Conservation (phyloP, 2,329 filamentous ascomycete species). For the Cercospora beticola region DNA sequence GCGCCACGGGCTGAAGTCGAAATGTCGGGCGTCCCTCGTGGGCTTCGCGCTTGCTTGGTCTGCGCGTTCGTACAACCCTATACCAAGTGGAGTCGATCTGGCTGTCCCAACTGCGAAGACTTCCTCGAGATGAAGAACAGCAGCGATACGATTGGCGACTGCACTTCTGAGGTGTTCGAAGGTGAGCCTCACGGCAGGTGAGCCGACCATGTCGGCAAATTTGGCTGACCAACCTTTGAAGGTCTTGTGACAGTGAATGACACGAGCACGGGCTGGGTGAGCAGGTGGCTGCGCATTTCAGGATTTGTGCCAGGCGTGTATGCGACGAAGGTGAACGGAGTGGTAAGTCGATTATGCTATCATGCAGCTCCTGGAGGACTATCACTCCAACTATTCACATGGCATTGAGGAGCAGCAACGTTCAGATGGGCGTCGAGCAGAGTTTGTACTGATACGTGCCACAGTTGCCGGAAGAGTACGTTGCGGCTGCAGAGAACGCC, state of each 20-base stretch:
- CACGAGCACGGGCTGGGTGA: conserved; percentile 85
- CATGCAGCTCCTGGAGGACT: neutral
- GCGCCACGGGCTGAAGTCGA: neutral
- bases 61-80: conserved; percentile 81
- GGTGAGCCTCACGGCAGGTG: too few relatives aligned
- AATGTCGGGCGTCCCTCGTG: conserved; percentile 61
- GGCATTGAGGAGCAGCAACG: neutral
- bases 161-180: conserved; percentile 50
- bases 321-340: conserved; percentile 89
- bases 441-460: conserved; percentile 15
- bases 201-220: too few relatives aligned
- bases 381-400: neutral
- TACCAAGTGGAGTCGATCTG: conserved; percentile 79
- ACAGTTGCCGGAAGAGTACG: conserved; percentile 58
- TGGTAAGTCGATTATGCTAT: conserved; percentile 48
- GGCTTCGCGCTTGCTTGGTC: conserved; percentile 81
- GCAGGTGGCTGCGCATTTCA: conserved; percentile 92
- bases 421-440: neutral
- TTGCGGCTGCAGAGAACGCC: conserved; percentile 57
- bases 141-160: conserved; percentile 80
- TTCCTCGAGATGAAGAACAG: conserved; percentile 76
- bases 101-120: conserved; percentile 95
- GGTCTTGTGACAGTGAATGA: conserved; percentile 83
- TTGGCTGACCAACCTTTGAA: too few relatives aligned
- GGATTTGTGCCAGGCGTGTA: conserved; percentile 87